phyloP scores from a whole-genome alignment of 257 asterid genomes.

The Lycium barbarum region DNA sequence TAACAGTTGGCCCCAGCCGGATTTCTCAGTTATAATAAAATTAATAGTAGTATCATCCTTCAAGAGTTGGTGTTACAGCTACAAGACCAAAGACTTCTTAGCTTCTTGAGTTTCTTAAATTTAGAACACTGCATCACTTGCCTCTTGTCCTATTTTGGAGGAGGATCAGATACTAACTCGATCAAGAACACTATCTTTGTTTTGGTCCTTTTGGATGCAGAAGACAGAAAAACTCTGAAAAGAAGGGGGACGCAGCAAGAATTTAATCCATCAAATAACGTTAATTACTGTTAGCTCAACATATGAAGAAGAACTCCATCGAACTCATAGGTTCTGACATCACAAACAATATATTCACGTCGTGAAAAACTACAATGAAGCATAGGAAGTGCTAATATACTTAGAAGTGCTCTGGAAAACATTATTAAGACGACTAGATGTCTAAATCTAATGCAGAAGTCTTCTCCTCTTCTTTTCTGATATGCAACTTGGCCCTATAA shows the following conservation, averaged over 20 bases:
- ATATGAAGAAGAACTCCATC: constrained; percentile 1
- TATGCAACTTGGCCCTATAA: neutral
- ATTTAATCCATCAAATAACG: neutral
- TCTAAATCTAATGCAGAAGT: neutral
- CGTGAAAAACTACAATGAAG: neutral
- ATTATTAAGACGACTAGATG: neutral
- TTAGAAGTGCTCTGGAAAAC: neutral
- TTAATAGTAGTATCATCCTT: neutral
- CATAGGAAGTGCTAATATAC: neutral
- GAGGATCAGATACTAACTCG: constrained; percentile 17
- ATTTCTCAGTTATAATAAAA: neutral
- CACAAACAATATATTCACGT: constrained; percentile 11
- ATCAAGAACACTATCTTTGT: neutral
- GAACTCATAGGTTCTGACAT: neutral
- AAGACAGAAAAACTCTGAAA: constrained; percentile 10
- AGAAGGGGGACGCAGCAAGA: neutral
- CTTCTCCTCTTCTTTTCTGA: constrained; percentile 10
- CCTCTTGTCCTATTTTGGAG: neutral
- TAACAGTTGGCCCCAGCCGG: too few relatives aligned
- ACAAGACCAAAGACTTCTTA: neutral
- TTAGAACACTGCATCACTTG: neutral
- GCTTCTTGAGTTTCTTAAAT: constrained; percentile 17
- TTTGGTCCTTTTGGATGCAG: neutral
- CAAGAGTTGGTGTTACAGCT: neutral
- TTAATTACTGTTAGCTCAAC: neutral